Conservation (phyloP, 2,329 filamentous ascomycete genomes). For the Tolypocladium amazonense region DNA sequence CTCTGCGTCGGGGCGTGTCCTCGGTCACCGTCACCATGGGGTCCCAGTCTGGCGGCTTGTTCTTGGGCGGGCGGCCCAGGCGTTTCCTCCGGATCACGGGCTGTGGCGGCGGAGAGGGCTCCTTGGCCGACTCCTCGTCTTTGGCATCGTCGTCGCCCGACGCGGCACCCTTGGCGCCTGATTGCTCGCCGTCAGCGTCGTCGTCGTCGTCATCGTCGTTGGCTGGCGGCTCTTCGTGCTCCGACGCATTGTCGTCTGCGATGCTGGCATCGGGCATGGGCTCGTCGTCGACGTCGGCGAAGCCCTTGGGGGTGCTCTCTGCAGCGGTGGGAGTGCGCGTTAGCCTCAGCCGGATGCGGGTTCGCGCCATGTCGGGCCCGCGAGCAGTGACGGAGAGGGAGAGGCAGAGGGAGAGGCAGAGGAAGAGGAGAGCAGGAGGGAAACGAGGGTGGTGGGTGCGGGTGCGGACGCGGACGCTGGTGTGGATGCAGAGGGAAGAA, state of each 20-base stretch:
- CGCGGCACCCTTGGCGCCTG: constrained; percentile 34
- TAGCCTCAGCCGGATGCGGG: constrained; percentile 21
- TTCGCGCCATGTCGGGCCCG: constrained; percentile 13
- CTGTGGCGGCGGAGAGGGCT: constrained; percentile 45
- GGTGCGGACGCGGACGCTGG: not conserved
- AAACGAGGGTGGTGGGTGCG: not conserved
- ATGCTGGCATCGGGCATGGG: constrained; percentile 23
- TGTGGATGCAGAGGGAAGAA: not conserved
- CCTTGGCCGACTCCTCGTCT: constrained; percentile 35
- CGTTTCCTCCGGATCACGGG: constrained; percentile 63
- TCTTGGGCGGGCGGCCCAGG: constrained; percentile 79
- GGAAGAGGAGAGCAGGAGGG: not conserved
- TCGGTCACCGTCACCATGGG: constrained; percentile 44
- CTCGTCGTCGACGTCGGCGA: constrained; percentile 29
- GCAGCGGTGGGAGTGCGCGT: constrained; percentile 16
- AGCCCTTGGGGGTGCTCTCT: constrained; percentile 33
- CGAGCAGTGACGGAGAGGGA: not conserved
- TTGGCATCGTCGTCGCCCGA: constrained; percentile 25
- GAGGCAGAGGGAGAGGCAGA: too few species aligned
- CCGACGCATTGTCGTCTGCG: constrained; percentile 7
- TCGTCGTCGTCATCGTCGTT: constrained; percentile 18
- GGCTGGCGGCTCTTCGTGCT: constrained; percentile 4
- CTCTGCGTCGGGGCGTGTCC: constrained; percentile 51
- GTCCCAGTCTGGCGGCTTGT: constrained; percentile 71
- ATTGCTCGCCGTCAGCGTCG: constrained; percentile 22